A percentile compares a stretch with the other conserved stretches of the same genome.
Conservation (phyloP, 371 early-diverging fungal species). For the Mortierella sp. region DNA sequence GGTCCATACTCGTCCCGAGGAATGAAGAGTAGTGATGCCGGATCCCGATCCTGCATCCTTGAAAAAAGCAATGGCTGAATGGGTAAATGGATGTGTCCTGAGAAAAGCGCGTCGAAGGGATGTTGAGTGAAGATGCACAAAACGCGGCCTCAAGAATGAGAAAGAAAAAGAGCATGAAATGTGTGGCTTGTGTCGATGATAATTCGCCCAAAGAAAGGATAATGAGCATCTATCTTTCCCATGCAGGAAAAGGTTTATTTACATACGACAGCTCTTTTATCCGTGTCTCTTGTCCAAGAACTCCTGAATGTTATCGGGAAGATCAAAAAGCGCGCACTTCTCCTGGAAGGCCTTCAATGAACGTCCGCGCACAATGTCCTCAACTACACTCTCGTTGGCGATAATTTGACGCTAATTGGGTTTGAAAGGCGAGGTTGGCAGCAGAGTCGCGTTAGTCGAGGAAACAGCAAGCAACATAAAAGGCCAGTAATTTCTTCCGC, state of each 20-base stretch:
- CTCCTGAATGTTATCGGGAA: conserved; percentile 67
- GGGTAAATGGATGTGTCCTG: background rate
- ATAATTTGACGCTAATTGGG: conserved; percentile 74
- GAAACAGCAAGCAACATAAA: background rate
- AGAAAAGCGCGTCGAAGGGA: background rate
- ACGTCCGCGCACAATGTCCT: conserved; percentile 80
- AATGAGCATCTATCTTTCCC: background rate
- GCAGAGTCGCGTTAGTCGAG: background rate
- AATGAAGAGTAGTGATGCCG: conserved; percentile 38
- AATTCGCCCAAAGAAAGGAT: conserved; percentile 7
- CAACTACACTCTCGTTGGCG: conserved; percentile 76
- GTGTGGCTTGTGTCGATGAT: conserved; percentile 3
- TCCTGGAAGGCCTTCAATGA: conserved; percentile 78
- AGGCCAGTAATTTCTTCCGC: background rate
- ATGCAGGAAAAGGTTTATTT: background rate
- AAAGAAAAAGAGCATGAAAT: background rate
- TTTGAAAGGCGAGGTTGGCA: background rate
- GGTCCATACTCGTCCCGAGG: conserved; percentile 26
- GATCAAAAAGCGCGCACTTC: conserved; percentile 76
- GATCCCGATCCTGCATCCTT: conserved; percentile 46
- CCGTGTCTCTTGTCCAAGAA: conserved; percentile 59
- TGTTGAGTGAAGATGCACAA: background rate
- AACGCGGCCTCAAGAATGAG: background rate
- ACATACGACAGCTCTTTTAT: conserved; percentile 17
- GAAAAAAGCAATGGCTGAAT: background rate